phyloP scores from a whole-genome alignment of 257 asterid species.

The Ilex asprella region DNA sequence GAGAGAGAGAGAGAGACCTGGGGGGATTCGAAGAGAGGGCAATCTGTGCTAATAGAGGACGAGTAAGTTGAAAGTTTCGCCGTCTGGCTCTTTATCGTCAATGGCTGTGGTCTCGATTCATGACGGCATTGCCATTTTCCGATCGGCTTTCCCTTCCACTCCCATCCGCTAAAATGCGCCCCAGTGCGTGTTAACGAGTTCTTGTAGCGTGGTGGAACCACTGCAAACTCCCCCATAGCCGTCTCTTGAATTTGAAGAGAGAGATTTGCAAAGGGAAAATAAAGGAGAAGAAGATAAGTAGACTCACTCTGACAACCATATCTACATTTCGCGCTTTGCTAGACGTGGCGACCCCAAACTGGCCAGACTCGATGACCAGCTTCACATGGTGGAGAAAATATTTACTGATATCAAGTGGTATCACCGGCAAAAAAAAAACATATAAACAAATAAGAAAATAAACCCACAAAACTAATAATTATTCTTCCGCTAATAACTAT shows the following conservation, averaged over 20 bases:
- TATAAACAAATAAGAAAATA: no score
- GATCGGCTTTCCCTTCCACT: neutral
- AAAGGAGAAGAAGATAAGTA: no score
- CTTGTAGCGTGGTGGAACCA: neutral
- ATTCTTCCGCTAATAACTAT: no score
- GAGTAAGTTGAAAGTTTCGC: constrained; percentile 57
- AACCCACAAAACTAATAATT: no score
- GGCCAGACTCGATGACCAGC: no score
- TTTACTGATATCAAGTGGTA: no score
- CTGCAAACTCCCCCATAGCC: neutral
- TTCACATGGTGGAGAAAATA: no score
- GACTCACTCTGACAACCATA: no score
- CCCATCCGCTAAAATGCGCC: neutral
- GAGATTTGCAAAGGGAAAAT: no score
- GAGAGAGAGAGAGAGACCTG: constrained; percentile 35
- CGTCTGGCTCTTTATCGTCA: constrained; percentile 27
- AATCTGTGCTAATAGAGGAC: constrained; percentile 64
- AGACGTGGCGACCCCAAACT: no score
- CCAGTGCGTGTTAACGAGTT: neutral
- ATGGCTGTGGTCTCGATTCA: constrained; percentile 11
- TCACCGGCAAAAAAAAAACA: no score
- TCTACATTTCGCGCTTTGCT: no score
- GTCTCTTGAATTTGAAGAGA: neutral
- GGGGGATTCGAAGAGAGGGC: constrained; percentile 66
- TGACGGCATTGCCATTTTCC: constrained; percentile 23